phyloP scores from a whole-genome alignment of 495 filamentous ascomycete genomes.

The Penicillium silybi region DNA sequence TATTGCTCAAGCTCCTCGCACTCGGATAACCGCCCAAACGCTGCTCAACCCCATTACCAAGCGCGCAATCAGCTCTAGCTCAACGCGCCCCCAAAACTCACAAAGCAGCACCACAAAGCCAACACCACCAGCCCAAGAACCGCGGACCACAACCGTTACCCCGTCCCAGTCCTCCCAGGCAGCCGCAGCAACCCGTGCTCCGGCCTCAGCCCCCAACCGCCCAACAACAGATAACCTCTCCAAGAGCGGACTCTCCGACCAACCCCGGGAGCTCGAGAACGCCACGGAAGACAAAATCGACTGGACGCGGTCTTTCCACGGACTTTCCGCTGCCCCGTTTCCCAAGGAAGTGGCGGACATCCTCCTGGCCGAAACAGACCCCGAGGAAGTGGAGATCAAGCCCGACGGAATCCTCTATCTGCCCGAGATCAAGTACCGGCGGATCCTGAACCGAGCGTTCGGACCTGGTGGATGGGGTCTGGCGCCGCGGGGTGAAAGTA shows the following conservation, averaged over 20 bases:
- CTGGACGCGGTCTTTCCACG: conserved; percentile 92
- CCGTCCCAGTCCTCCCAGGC: neutral
- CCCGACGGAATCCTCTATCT: conserved; percentile 94
- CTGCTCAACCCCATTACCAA: conserved; percentile 19
- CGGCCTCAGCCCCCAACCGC: conserved; percentile 28
- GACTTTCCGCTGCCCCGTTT: conserved; percentile 73
- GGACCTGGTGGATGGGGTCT: conserved; percentile 95
- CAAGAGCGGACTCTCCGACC: conserved; percentile 50
- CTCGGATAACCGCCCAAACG: conserved; percentile 1
- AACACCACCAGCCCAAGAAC: conserved; percentile 10
- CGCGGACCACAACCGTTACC: conserved; percentile 14
- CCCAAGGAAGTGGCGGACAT: conserved; percentile 67
- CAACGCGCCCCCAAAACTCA: conserved; percentile 15
- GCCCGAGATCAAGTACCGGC: conserved; percentile 96
- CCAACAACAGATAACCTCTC: conserved; percentile 47
- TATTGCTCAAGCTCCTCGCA: conserved; percentile 4
- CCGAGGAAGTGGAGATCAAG: conserved; percentile 90
- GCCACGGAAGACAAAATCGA: conserved; percentile 59
- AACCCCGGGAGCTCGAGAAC: conserved; percentile 43
- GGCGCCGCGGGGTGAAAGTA: conserved; percentile 84
- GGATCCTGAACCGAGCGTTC: conserved; percentile 88
- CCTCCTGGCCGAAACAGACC: conserved; percentile 61
- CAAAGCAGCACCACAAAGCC: conserved; percentile 14
- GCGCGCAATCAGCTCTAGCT: conserved; percentile 15
- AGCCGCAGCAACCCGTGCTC: conserved; percentile 18